Evolutionary conservation across 2,329 filamentous ascomycete genomes (phyloP), one percentile per base, ranked within the genome.

Genomic region (Endothia cerciana): DNA sequence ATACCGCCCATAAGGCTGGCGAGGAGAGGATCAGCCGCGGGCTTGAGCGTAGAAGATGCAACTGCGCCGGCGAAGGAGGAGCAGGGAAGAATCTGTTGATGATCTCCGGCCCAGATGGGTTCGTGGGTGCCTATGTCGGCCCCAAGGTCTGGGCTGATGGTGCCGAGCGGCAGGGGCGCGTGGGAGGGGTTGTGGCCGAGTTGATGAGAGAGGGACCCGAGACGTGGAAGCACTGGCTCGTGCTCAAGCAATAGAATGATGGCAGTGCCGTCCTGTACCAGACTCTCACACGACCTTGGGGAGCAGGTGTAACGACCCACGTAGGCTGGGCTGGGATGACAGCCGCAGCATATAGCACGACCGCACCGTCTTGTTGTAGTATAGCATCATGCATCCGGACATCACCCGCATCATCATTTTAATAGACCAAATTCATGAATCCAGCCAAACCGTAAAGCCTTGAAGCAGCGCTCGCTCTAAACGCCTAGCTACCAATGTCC

Each of bases 91-190:
- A 88, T 67, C 75, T 97, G 25, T 81, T 97, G n/a, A 82, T 97
- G 64, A 86, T 98, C 1, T 97, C 93, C 0, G 95, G 95, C 0
- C 94, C 95, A 0, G 92, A 97, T 63, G 94, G 95, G 0, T 98
- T 98, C 77, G 85, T 98, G 47, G 85, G 86, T 53, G 85, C 90
- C 69, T 92, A 91, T 78, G 92, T 93, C 2, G 94, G 95, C 1
- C 82, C 88, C 11, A 97, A 97, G 78, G 78, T 86, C 3, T 96
- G 92, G 91, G 80, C 83, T 13, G 84, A 85, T 36, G 92, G 93
- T 0, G 80, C 81, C 65, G 91, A 97, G 77, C 81, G 86, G 13
- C 93, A 97, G 73, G 94, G 94, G 0, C 83, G 86, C 0, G 78
- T 97, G 0, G 85, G 86, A 6, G 94, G 94, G 0, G 75, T 93